phyloP scores from a whole-genome alignment of 1,284 basidiomycete genomes.

The Acaromyces ingoldii region DNA sequence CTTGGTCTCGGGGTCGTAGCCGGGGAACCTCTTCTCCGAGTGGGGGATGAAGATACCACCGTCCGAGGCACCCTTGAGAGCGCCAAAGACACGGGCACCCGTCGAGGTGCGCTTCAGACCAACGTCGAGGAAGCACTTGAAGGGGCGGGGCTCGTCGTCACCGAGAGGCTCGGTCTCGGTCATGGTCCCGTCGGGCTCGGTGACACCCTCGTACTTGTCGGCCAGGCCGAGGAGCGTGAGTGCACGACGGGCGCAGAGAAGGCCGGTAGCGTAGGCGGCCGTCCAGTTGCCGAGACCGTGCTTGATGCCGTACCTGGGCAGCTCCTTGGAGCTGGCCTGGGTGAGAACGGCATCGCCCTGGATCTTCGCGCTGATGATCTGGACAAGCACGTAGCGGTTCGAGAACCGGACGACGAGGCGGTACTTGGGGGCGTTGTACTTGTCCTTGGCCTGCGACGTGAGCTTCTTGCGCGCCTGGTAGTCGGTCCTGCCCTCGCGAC shows the following conservation, averaged over 20 bases:
- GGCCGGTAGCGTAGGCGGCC: slow-evolving; percentile 96
- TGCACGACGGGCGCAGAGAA: slow-evolving; percentile 90
- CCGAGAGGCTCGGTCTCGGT: slow-evolving; percentile 75
- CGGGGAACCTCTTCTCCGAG: slow-evolving; percentile 97
- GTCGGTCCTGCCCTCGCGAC: slow-evolving; percentile 89
- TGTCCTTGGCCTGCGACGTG: slow-evolving; percentile 98
- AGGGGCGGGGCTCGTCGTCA: slow-evolving; percentile 92
- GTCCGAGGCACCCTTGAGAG: slow-evolving; percentile 97
- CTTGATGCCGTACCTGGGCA: slow-evolving; percentile 92
- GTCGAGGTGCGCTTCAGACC: slow-evolving; percentile 97
- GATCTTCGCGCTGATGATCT: slow-evolving; percentile 94
- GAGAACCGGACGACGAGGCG: slow-evolving; percentile 90
- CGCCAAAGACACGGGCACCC: slow-evolving; percentile 95
- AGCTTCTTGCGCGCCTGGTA: slow-evolving; percentile 98
- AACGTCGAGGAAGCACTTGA: slow-evolving; percentile 98
- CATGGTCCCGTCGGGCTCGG: slow-evolving; percentile 85
- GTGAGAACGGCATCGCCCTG: slow-evolving; percentile 92
- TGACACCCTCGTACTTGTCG: slow-evolving; percentile 96
- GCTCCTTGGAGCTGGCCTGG: slow-evolving; percentile 68
- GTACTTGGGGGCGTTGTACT: slow-evolving; percentile 98
- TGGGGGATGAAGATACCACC: slow-evolving; percentile 98
- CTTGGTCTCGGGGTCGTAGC: slow-evolving; percentile 91
- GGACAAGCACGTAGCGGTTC: slow-evolving; percentile 49
- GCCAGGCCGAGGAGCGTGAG: slow-evolving; percentile 91
- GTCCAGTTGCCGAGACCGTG: slow-evolving; percentile 99